Percentiles rank a stretch among this genome's conserved stretches.
Evolutionary conservation across 805 yeast genomes (phyloP).

Genomic region (Saturnispora sekii): DNA sequence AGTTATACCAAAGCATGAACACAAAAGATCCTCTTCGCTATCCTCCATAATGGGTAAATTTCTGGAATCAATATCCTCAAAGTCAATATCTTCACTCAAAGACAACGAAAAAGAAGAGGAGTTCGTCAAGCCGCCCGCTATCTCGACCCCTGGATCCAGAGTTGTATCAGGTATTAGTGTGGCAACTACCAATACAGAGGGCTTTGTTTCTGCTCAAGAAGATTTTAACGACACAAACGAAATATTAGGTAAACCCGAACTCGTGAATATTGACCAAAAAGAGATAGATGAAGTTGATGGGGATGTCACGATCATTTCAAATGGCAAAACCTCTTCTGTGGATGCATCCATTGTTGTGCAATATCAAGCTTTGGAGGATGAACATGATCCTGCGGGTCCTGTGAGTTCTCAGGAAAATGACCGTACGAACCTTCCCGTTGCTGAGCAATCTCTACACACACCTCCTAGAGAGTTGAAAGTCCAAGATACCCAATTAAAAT

Average conservation of each 20-base stretch:
- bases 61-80: constrained; percentile 16
- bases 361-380: too few relatives aligned
- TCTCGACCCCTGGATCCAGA: constrained; percentile 9
- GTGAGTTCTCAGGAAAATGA: constrained; percentile 2
- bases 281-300: constrained; percentile 1
- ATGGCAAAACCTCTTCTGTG: background rate
- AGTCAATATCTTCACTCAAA: constrained; percentile 11
- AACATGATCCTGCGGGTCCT: background rate
- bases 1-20: constrained; percentile 1
- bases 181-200: constrained; percentile 22
- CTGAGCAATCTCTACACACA: background rate
- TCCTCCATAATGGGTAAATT: constrained; percentile 16
- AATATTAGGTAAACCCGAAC: constrained; percentile 6
- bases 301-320: constrained; percentile 9
- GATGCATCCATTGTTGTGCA: background rate
- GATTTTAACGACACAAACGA: constrained; percentile 9
- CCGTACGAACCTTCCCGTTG: background rate
- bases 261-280: background rate
- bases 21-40: constrained; percentile 12
- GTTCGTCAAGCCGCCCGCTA: background rate
- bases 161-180: constrained; percentile 19
- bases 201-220: constrained; percentile 26
- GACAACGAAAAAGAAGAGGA: constrained; percentile 7
- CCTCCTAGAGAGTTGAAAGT: background rate
- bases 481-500: background rate